Evolutionary conservation across 106 monocot genomes (phyloP).

Genomic region (Apostasia ramifera): DNA sequence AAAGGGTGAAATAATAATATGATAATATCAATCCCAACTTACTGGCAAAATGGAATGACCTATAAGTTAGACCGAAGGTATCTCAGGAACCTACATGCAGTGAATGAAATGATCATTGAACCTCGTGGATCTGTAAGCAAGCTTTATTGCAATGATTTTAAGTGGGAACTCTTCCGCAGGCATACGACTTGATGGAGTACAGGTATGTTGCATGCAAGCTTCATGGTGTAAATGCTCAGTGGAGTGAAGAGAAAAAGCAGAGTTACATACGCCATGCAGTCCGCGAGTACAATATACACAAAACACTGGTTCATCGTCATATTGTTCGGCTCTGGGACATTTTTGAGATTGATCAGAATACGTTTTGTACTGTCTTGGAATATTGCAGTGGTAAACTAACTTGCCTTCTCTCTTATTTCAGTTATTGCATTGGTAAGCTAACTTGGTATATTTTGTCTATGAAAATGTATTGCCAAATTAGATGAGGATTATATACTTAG

Average conservation of each 20-base stretch:
- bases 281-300: slow-evolving; percentile 98
- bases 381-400: slow-evolving; percentile 81
- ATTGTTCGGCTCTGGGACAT: slow-evolving; percentile 96
- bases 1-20: too few relatives aligned
- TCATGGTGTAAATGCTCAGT: slow-evolving; percentile 94
- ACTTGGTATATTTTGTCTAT: too few relatives aligned
- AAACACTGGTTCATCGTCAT: slow-evolving; percentile 88
- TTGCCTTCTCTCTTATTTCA: slow-evolving; percentile 10
- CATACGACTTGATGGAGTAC: slow-evolving; percentile 90
- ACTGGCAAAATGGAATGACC: too few relatives aligned
- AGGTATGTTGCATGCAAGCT: slow-evolving; percentile 99
- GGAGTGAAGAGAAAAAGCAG: slow-evolving; percentile 98
- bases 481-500: too few relatives aligned
- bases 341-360: slow-evolving; percentile 95
- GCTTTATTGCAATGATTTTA: slow-evolving; percentile 48
- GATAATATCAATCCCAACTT: too few relatives aligned
- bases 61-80: too few relatives aligned
- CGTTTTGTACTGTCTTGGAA: slow-evolving; percentile 97
- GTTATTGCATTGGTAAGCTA: too few relatives aligned
- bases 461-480: too few relatives aligned
- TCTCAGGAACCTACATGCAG: too few relatives aligned
- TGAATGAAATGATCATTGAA: too few relatives aligned
- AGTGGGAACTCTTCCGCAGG: slow-evolving; percentile 64
- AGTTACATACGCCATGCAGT: slow-evolving; percentile 99
- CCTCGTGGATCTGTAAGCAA: neutral